Conservation (phyloP, 2,329 filamentous ascomycete genomes). For the Chalaropsis thielavioides region DNA sequence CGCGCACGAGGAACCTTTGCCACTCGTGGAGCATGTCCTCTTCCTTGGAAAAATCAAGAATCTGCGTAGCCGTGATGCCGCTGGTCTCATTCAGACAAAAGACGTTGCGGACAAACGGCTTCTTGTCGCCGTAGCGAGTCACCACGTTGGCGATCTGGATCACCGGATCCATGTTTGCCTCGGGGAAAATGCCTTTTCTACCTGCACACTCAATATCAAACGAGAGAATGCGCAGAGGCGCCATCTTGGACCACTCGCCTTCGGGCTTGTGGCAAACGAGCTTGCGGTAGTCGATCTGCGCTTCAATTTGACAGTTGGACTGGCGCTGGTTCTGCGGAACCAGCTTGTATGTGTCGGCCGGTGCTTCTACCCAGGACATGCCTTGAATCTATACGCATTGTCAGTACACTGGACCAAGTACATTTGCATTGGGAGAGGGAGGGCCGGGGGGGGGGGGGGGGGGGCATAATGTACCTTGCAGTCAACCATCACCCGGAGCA, state of each 20-base stretch:
- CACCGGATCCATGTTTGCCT: conserved; percentile 79
- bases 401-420: conserved; percentile 18
- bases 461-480: conserved; percentile 47
- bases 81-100: conserved; percentile 90
- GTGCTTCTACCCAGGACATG: conserved; percentile 94
- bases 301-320: conserved; percentile 95
- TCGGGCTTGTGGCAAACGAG: conserved; percentile 76
- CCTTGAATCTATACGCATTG: conserved; percentile 50
- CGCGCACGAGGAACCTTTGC: conserved; percentile 76
- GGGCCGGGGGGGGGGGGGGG: too few species aligned
- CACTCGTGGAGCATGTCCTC: conserved; percentile 83
- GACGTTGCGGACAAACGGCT: conserved; percentile 90
- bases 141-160: conserved; percentile 98
- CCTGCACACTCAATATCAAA: conserved; percentile 99
- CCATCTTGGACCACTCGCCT: conserved; percentile 97
- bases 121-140: conserved; percentile 84
- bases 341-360: conserved; percentile 56
- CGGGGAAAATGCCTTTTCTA: conserved; percentile 92
- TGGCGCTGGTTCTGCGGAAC: conserved; percentile 53
- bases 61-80: conserved; percentile 84
- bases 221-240: conserved; percentile 77
- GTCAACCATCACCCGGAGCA: conserved; percentile 95
- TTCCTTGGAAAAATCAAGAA: conserved; percentile 69
- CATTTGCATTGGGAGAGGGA: neutral
- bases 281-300: conserved; percentile 65